A percentile compares a stretch with the other conserved stretches of the same genome.
Evolutionary conservation across 176 grass and related monocot species (phyloP).

Genomic region (Oryza punctata): DNA sequence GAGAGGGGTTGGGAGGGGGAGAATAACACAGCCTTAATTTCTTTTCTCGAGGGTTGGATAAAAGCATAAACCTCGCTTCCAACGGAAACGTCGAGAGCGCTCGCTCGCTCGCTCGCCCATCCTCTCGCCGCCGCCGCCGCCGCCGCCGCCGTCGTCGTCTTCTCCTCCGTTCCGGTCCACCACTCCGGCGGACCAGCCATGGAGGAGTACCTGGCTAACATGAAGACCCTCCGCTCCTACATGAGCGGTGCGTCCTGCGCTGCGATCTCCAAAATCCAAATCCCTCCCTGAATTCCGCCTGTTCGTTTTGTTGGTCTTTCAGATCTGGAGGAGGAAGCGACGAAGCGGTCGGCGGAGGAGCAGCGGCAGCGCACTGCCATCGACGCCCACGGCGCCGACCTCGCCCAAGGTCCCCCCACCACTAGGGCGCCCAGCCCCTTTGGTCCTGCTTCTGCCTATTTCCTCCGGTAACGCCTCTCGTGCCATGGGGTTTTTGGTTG

Average conservation of each 20-base stretch:
- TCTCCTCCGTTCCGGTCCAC: neutral
- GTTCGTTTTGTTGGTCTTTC: conserved; percentile 30
- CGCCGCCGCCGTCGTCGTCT: neutral
- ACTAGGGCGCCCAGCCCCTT: neutral
- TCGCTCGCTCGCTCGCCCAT: too few species aligned
- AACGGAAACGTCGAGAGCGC: too few species aligned
- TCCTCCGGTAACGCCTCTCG: neutral
- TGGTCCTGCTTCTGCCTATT: neutral
- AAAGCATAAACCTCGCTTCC: too few species aligned
- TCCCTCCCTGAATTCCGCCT: neutral
- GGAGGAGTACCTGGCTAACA: conserved; percentile 88
- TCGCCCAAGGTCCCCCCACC: conserved; percentile 51
- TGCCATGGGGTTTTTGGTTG: neutral
- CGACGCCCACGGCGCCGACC: conserved; percentile 53
- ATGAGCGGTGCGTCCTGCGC: conserved; percentile 61
- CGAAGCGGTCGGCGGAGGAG: conserved; percentile 81
- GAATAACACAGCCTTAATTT: too few species aligned
- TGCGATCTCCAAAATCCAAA: neutral
- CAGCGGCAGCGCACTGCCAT: conserved; percentile 77
- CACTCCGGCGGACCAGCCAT: conserved; percentile 40
- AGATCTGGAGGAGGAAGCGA: conserved; percentile 81
- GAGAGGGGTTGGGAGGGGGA: too few species aligned
- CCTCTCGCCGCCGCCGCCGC: neutral
- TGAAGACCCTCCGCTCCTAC: conserved; percentile 74
- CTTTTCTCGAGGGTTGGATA: too few species aligned